Evolutionary conservation across 164 flowering plant species (phyloP).

Genomic region (Aristolochia fimbriata): DNA sequence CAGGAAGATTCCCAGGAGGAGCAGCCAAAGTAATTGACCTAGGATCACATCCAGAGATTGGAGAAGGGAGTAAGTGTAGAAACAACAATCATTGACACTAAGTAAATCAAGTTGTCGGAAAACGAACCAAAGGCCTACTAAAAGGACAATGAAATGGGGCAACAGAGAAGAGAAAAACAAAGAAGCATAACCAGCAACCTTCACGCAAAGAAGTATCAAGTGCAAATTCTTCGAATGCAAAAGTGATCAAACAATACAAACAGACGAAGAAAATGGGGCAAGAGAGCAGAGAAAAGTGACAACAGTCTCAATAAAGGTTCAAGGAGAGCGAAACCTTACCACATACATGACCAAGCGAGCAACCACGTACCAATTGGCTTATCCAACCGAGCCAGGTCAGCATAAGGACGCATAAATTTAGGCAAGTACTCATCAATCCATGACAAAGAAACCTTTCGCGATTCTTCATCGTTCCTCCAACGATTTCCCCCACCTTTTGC

Average conservation of each 20-base stretch:
- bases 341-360: constrained; percentile 96
- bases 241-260: neutral
- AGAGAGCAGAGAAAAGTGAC: neutral
- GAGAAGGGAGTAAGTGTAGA: no score
- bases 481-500: constrained; percentile 7
- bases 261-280: neutral
- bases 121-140: no score
- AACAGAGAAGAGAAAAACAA: no score
- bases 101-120: no score
- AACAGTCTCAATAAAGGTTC: neutral
- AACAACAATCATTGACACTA: no score
- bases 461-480: constrained; percentile 5
- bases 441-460: constrained; percentile 13
- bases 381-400: constrained; percentile 87
- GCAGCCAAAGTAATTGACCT: constrained; percentile 96
- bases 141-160: no score
- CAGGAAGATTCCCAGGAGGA: constrained; percentile 67
- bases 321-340: constrained; percentile 33
- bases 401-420: constrained; percentile 41
- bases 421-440: constrained; percentile 87
- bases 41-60: no score
- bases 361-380: constrained; percentile 97
- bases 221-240: no score
- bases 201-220: no score
- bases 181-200: no score